A percentile compares a stretch with the other conserved stretches of the same genome.
These are phyloP conservation scores for Colletotrichum destructivum DNA, from an alignment of 2,329 filamentous ascomycete genomes.

Conservation along the genomic window DNA sequence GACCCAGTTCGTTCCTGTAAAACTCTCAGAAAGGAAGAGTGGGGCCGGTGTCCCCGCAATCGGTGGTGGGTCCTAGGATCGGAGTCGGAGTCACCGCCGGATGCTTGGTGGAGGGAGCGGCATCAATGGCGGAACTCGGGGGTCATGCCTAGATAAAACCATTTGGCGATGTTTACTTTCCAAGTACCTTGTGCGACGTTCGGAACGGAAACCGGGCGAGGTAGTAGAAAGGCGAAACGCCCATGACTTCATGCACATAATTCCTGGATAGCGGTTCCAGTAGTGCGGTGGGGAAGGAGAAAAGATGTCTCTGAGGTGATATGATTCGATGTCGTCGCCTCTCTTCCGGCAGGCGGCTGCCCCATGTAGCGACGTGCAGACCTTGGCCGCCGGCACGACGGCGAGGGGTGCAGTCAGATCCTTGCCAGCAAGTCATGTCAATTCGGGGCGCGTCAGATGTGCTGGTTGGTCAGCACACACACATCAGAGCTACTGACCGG, in stretches of 20 bases:
- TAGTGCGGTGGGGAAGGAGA: neutral
- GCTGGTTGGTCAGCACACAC: slow-evolving; percentile 23
- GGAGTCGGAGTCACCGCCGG: neutral
- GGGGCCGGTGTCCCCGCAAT: too few relatives aligned
- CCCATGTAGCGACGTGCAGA: slow-evolving; percentile 30
- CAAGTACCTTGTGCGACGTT: neutral
- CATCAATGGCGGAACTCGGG: neutral
- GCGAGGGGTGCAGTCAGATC: slow-evolving; percentile 19
- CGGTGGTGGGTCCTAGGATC: neutral
- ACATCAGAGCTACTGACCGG: slow-evolving; percentile 28
- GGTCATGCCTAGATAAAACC: neutral
- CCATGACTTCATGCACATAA: neutral
- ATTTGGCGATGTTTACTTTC: neutral
- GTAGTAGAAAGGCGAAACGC: neutral
- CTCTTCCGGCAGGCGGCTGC: neutral
- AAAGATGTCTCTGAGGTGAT: slow-evolving; percentile 15
- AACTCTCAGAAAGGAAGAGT: neutral
- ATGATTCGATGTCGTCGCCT: slow-evolving; percentile 22
- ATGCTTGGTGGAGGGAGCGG: neutral
- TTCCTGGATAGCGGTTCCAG: neutral
- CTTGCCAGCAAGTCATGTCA: slow-evolving; percentile 22
- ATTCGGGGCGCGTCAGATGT: neutral
- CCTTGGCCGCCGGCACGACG: slow-evolving; percentile 18
- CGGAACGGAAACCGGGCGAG: neutral
- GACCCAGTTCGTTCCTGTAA: neutral